Evolutionary conservation across 2,329 filamentous ascomycete genomes (phyloP), one percentile per base, ranked within the genome.

Genomic region (Exophiala xenobiotica): DNA sequence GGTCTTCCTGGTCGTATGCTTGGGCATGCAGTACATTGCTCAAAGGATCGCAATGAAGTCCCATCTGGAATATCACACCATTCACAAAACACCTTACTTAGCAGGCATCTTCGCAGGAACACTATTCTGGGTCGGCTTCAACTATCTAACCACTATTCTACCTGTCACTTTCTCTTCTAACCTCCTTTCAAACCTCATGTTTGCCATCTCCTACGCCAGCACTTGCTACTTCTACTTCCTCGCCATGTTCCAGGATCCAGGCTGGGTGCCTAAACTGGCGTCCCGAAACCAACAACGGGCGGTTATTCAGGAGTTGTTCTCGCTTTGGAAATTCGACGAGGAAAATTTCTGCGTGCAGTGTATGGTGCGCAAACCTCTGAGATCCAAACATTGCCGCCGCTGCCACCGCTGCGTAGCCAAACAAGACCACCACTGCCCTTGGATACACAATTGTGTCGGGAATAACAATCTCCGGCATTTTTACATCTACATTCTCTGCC

Each of bases 381-480:
- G 93, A 60, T 96, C 91, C 74, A 99, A 97, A 75, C 93, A 99
- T 72, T 99, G 93, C 74, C 87, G 86, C 65, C 81, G 88, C 55
- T 99, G 93, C 68, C 83, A 87, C 63, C 87, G 92, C 58, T 99
- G 93, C 68, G 88, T 99, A 47, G 90, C 92, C 48, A 95, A 95
- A 70, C 90, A 96, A 72, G 93, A 99, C 67, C 93, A 99, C 65
- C 93, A 99, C 67, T 99, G 93, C 65, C 93, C 93, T 0, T 99
- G 93, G 93, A 88, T 97, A 19, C 88, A 95, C 72, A 97, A 96
- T 70, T 99, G 93, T 64, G 82, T 99, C 35, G 93, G 89, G 37
- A 82, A 93, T 58, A 97, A 97, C 74, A 99, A 97, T 68, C 88
- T 97, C 65, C 85, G 93, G 11, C 91, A 96, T 62, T 99, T 99